Evolutionary conservation across 192 early-diverging fungal genomes (phyloP).

Genomic region (Kappamyces sp.): DNA sequence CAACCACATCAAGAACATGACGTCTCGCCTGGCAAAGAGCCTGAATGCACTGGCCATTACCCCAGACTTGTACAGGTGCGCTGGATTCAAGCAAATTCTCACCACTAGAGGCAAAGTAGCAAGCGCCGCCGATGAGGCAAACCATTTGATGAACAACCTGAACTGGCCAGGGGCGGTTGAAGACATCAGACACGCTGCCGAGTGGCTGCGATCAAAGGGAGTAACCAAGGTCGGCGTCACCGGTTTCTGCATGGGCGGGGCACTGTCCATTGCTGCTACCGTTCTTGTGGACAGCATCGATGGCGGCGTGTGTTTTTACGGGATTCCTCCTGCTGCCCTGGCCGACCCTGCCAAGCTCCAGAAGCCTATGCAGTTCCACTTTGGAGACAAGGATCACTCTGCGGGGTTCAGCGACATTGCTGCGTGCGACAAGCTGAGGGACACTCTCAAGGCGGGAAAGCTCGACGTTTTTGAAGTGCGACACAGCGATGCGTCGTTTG

Average conservation of each 20-base stretch:
- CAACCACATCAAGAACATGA: slow-evolving; percentile 27
- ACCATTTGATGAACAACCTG: slow-evolving; percentile 26
- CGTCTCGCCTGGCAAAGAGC: slow-evolving; percentile 11
- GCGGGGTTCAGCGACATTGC: slow-evolving; percentile 30
- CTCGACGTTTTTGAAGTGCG: slow-evolving; percentile 9
- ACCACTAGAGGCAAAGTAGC: slow-evolving; percentile 25
- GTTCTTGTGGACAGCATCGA: slow-evolving; percentile 20
- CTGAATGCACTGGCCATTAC: slow-evolving; percentile 23
- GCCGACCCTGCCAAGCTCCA: slow-evolving; percentile 27
- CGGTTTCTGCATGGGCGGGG: slow-evolving; percentile 40
- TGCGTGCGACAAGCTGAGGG: slow-evolving; percentile 18
- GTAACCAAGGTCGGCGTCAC: slow-evolving; percentile 22
- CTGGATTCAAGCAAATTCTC: background rate
- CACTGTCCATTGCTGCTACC: slow-evolving; percentile 26
- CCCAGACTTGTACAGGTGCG: slow-evolving; percentile 22
- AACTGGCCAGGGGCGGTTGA: slow-evolving; percentile 22
- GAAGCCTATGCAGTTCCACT: slow-evolving; percentile 32
- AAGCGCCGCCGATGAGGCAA: slow-evolving; percentile 32
- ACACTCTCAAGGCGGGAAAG: slow-evolving; percentile 9
- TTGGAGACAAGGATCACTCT: slow-evolving; percentile 27
- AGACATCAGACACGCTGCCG: slow-evolving; percentile 24
- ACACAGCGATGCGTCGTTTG: slow-evolving; percentile 6
- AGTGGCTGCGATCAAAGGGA: slow-evolving; percentile 23
- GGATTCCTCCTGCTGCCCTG: slow-evolving; percentile 22
- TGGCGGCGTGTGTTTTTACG: slow-evolving; percentile 34